phyloP scores from a whole-genome alignment of 1,284 basidiomycete genomes.

The Ganoderma boninense region DNA sequence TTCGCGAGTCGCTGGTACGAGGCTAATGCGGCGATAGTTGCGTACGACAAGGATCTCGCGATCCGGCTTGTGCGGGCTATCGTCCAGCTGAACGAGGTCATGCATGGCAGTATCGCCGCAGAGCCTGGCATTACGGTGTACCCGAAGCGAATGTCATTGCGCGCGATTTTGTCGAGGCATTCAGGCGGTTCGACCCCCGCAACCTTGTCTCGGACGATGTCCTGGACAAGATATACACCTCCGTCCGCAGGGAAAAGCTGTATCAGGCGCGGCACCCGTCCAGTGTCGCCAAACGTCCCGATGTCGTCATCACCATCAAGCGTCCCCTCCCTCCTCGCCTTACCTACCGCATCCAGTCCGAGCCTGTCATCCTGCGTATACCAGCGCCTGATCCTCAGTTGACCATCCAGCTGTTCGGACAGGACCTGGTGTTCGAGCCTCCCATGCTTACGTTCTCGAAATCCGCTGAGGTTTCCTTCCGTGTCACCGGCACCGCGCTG shows the following conservation, averaged over 20 bases:
- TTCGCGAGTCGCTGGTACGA: conserved; percentile 92
- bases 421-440: conserved; percentile 89
- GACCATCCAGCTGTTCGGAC: conserved; percentile 82
- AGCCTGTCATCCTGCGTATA: conserved; percentile 84
- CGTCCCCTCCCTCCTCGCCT: conserved; percentile 79
- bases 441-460: conserved; percentile 80
- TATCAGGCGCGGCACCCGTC: conserved; percentile 70
- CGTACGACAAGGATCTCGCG: conserved; percentile 83
- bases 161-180: conserved; percentile 83
- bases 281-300: conserved; percentile 48
- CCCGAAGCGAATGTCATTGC: conserved; percentile 70
- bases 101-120: conserved; percentile 72
- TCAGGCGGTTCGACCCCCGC: conserved; percentile 77
- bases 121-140: conserved; percentile 70
- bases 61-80: conserved; percentile 84
- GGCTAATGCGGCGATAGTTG: conserved; percentile 82
- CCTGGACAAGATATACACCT: conserved; percentile 80
- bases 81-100: conserved; percentile 85
- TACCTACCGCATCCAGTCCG: conserved; percentile 87
- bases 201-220: conserved; percentile 76
- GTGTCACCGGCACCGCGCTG: conserved; percentile 83
- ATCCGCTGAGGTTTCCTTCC: conserved; percentile 84
- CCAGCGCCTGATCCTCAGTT: conserved; percentile 83
- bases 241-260: conserved; percentile 76
- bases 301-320: conserved; percentile 72